Evolutionary conservation across 2,329 filamentous ascomycete genomes (phyloP).

Genomic region (Phoma sp.): DNA sequence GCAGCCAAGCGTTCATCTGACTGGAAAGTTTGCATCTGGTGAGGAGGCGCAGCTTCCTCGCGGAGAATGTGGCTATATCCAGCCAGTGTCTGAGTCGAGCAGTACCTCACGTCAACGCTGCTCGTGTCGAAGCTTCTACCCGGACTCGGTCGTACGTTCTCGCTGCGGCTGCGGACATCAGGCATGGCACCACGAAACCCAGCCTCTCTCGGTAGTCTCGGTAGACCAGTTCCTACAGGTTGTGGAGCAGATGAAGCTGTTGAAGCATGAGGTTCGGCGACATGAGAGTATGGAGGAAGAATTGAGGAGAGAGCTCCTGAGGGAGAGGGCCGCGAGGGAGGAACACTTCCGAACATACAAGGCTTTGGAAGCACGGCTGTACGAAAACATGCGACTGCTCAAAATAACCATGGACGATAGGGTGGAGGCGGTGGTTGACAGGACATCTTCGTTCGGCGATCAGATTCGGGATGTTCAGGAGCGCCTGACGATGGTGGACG

Average conservation of each 20-base stretch:
- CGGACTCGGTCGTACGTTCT: conserved; percentile 46
- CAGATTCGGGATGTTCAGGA: conserved; percentile 47
- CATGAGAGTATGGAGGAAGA: conserved; percentile 44
- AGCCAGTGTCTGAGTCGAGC: conserved; percentile 33
- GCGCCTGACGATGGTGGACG: conserved; percentile 47
- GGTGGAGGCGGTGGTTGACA: conserved; percentile 50
- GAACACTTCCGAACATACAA: conserved; percentile 44
- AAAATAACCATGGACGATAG: conserved; percentile 50
- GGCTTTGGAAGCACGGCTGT: conserved; percentile 44
- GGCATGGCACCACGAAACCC: conserved; percentile 54
- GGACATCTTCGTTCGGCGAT: conserved; percentile 47
- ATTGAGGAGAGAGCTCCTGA: conserved; percentile 47
- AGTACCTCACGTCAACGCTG: conserved; percentile 47
- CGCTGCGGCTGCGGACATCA: conserved; percentile 56
- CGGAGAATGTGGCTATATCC: conserved; percentile 48
- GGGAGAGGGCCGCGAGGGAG: conserved; percentile 41
- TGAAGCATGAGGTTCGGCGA: conserved; percentile 43
- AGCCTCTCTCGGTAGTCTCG: conserved; percentile 43
- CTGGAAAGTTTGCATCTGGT: conserved; percentile 35
- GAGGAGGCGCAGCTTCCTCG: conserved; percentile 45
- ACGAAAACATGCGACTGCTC: conserved; percentile 47
- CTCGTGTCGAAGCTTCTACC: conserved; percentile 54
- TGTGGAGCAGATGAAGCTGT: conserved; percentile 45
- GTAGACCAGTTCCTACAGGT: conserved; percentile 46
- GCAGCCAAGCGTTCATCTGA: conserved; percentile 37